A percentile compares a stretch with the other conserved stretches of the same genome.
Evolutionary conservation across 331 rosid species (phyloP).

Genomic region (Acacia pycnantha): DNA sequence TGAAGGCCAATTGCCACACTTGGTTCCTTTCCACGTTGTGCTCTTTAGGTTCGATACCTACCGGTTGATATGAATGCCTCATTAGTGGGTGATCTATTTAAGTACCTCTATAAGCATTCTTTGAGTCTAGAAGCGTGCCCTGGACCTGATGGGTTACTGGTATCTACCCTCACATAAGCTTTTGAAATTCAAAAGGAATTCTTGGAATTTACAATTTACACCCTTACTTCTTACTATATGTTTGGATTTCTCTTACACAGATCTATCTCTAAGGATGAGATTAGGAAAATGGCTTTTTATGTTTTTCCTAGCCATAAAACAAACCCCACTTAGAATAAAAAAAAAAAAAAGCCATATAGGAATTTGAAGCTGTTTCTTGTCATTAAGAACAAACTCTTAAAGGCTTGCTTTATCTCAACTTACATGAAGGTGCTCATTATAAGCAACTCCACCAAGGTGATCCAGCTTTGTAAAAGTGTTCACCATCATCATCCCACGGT

Average conservation of each 20-base stretch:
- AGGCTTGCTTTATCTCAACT: no score
- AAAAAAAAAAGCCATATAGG: background rate
- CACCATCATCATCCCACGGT: constrained; percentile 83
- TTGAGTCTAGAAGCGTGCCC: no score
- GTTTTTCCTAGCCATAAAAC: background rate
- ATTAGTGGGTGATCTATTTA: no score
- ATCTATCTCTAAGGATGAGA: background rate
- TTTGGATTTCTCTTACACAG: background rate
- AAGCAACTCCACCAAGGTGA: constrained; percentile 81
- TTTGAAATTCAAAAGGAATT: no score
- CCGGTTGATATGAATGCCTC: no score
- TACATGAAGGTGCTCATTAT: no score
- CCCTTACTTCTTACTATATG: background rate
- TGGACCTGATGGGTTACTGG: no score
- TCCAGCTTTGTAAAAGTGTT: constrained; percentile 62
- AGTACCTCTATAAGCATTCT: no score
- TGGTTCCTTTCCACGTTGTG: no score
- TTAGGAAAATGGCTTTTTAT: background rate
- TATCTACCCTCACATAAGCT: no score
- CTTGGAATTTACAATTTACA: background rate
- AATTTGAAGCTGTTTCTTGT: constrained; percentile 25
- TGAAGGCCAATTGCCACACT: no score
- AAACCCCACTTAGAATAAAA: background rate
- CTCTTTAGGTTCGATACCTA: no score
- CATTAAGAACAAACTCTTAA: constrained; percentile 19